phyloP scores from a whole-genome alignment of 2,329 filamentous ascomycete genomes.

The Fusarium longipes region DNA sequence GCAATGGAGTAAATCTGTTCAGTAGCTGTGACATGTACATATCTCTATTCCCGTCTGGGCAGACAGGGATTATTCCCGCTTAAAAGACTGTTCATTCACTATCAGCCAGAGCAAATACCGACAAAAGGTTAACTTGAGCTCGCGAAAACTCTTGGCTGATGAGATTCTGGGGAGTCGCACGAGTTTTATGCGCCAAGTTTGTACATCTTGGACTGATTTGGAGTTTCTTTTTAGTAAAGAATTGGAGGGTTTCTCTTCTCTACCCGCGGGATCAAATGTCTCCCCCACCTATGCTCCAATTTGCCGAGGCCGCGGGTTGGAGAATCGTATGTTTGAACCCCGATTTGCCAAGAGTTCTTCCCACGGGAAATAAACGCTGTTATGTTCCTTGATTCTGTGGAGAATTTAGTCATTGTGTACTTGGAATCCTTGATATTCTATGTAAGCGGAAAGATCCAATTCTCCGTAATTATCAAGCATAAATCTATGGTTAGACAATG shows the following conservation, averaged over 20 bases:
- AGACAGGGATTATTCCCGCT: neutral
- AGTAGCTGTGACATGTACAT: neutral
- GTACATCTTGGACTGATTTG: neutral
- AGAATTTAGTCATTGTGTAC: neutral
- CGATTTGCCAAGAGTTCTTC: neutral
- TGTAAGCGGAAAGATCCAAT: neutral
- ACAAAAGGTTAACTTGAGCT: constrained; percentile 4
- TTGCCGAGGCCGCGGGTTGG: neutral
- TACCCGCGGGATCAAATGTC: constrained; percentile 10
- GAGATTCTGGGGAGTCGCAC: neutral
- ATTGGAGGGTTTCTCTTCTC: rapidly evolving
- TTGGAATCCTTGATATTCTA: neutral
- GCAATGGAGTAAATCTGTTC: neutral
- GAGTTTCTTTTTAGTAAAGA: neutral
- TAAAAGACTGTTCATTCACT: neutral
- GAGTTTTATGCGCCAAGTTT: neutral
- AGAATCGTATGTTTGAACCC: neutral
- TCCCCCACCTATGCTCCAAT: neutral
- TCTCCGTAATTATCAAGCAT: constrained; percentile 1
- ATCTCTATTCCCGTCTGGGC: neutral
- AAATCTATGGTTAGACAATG: neutral
- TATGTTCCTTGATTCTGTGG: neutral
- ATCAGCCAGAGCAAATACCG: neutral
- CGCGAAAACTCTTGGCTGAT: constrained; percentile 4
- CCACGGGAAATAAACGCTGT: neutral